Evolutionary conservation across 176 grass and related monocot genomes (phyloP), one percentile per base, ranked within the genome.

Genomic region (Phragmites australis): DNA sequence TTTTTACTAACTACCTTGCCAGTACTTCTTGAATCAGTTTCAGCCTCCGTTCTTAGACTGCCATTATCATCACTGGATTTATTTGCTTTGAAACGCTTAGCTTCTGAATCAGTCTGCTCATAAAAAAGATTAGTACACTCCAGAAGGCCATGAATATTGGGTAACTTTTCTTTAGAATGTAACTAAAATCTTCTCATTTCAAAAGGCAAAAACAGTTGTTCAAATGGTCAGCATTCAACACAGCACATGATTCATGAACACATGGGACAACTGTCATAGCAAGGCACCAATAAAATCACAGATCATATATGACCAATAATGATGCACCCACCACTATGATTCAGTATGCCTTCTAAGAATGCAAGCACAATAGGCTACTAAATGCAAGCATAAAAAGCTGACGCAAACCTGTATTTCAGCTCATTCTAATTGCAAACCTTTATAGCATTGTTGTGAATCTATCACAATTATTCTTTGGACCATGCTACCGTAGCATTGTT

Each of bases 1-100:
- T 86, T 91, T 91, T 94, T 72, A 72, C 92, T 82, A 65, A 26
- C 50, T 59, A 57, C 21, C 67, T 94, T 94, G 49, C 78, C 88
- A 71, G 72, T 83, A 65, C 77, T 85, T 72, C 77, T 90, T 76
- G 88, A 87, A 71, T 90, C 86, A n/a, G 81, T 40, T 49, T 93
- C 90, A 81, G 62, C 88, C 83, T 98, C 90, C 9, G 21, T 81
- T 85, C 82, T 98, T 67, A 81, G 55, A 51, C 61, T 93, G 17
- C 51, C 56, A 81, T 92, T 92, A 61, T 87, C 84, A 65, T 77
- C 83, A 26, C 53, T 87, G 60, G 84, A 79, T 81, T 87, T 98
- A 49, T 87, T 87, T 45, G 80, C 52, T 72, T 94, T 98, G 40
- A 82, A 68, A 82, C 83, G 83, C 72, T 90, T 94, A 16, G 46